Conservation (phyloP, 768 basidiomycete species). For the Pleurotus djamor region DNA sequence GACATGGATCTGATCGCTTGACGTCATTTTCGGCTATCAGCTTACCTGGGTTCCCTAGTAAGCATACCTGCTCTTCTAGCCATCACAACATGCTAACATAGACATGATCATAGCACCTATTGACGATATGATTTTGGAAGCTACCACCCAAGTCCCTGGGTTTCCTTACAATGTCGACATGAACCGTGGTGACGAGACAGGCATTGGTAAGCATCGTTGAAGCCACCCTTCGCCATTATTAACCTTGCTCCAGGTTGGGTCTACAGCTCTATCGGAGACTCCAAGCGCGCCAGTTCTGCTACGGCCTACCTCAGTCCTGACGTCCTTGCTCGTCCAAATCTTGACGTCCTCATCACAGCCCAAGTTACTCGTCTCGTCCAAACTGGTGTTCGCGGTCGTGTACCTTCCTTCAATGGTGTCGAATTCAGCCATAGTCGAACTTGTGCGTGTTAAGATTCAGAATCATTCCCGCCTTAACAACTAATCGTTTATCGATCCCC, state of each 20-base stretch:
- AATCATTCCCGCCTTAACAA: neutral
- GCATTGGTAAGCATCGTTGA: constrained; percentile 10
- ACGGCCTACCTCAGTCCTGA: constrained; percentile 15
- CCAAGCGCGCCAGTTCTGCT: constrained; percentile 16
- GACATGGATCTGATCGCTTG: neutral
- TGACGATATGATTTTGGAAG: neutral
- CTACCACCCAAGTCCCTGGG: constrained; percentile 1
- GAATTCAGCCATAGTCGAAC: constrained; percentile 17
- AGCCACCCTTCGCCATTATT: neutral
- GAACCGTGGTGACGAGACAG: constrained; percentile 12
- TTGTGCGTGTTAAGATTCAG: neutral
- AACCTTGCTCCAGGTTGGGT: constrained; percentile 11
- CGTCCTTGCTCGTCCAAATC: constrained; percentile 17
- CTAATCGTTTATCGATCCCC: too few relatives aligned
- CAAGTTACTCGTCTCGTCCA: constrained; percentile 15
- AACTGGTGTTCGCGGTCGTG: neutral
- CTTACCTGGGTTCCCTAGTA: constrained; percentile 1
- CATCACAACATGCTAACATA: neutral
- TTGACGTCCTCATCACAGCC: constrained; percentile 18
- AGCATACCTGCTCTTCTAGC: neutral
- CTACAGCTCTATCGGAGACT: constrained; percentile 12
- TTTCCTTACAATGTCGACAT: constrained; percentile 17
- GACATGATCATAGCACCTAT: neutral
- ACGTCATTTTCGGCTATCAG: neutral
- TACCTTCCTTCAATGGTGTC: constrained; percentile 9